Base-by-base conservation (phyloP, 495 filamentous ascomycete genomes). In the Astrocystis sublimbata region DNA sequence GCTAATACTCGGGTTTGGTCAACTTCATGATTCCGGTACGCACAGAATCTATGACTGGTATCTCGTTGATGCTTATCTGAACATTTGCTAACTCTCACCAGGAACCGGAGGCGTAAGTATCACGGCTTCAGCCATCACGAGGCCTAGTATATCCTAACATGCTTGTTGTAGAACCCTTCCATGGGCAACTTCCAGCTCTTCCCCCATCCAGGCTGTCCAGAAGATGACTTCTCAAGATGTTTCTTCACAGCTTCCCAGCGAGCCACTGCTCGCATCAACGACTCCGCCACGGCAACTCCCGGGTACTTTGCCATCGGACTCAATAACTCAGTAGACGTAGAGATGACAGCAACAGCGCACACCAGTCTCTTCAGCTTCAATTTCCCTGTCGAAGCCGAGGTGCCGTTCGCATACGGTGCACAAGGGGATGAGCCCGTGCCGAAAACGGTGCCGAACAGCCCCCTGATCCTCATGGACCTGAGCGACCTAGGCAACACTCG, bases 121-220 rank as follows among this genome's bases (percentile, higher is more conserved):
- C 52, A 40, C n/a, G 69, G 68, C 2, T 50, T 47, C 6, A 33
- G 10, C 7, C 17, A 6, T 49, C 42, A 31, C 26, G 17, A 35
- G 36, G 17, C 62, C 65, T 9, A 62, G 64, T 42, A 30, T 70
- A 61, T 74, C 73, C 49, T 76, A 49, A 70, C 51, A 47, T 42
- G n/a, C n/a, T n/a, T n/a, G 57, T 15, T 31, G 13, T 62, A 75
- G 72, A 72, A 77, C 10, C 79, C 87, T 9, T 90, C 87, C 2
- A 68, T 93, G 63, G 90, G 90, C 26, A 90, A 91, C 68, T 92
- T 92, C 65, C 88, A 89, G 0, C 76, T 92, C 0, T 92, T 92
- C 62, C 79, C 85, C 1, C 85, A 89, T 40, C 80, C 86, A 7
- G 77, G 83, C 26, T 93, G 90, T 59, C 81, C 85, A 0, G 79